Evolutionary conservation across 2,329 filamentous ascomycete species (phyloP).

Genomic region (Aspergillus amoenus): DNA sequence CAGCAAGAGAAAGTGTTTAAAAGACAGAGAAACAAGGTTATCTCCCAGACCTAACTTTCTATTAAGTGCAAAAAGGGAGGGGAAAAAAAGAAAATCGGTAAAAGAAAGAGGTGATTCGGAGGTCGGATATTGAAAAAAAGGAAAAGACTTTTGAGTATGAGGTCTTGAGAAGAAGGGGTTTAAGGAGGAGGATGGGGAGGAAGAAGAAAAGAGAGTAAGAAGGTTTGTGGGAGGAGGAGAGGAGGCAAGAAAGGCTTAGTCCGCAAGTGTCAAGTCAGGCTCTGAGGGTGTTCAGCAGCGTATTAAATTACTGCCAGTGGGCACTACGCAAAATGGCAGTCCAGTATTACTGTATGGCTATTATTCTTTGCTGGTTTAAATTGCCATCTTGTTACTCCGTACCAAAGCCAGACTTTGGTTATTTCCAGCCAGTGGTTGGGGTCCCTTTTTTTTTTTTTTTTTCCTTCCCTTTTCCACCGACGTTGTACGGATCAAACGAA

Average conservation of each 20-base stretch:
- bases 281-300: background rate
- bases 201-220: constrained; percentile 26
- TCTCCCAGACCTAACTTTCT: constrained; percentile 28
- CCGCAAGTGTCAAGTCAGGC: constrained; percentile 2
- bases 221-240: constrained; percentile 19
- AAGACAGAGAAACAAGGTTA: constrained; percentile 28
- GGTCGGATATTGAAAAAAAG: constrained; percentile 12
- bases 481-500: background rate
- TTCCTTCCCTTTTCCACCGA: background rate
- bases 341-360: constrained; percentile 1
- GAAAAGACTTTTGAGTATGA: constrained; percentile 14
- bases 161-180: constrained; percentile 10
- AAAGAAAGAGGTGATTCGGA: constrained; percentile 15
- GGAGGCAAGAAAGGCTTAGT: constrained; percentile 20
- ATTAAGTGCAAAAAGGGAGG: constrained; percentile 23
- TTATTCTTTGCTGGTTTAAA: background rate
- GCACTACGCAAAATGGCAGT: constrained; percentile 1
- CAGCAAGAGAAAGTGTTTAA: constrained; percentile 27
- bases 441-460: constrained; percentile 1
- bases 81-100: constrained; percentile 14
- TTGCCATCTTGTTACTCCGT: background rate
- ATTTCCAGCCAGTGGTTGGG: background rate
- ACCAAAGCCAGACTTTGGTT: background rate
- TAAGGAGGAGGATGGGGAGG: constrained; percentile 19
- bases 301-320: constrained; percentile 4